Base-by-base conservation (phyloP, 306 rosid genomes). In the Bauhinia variegata region DNA sequence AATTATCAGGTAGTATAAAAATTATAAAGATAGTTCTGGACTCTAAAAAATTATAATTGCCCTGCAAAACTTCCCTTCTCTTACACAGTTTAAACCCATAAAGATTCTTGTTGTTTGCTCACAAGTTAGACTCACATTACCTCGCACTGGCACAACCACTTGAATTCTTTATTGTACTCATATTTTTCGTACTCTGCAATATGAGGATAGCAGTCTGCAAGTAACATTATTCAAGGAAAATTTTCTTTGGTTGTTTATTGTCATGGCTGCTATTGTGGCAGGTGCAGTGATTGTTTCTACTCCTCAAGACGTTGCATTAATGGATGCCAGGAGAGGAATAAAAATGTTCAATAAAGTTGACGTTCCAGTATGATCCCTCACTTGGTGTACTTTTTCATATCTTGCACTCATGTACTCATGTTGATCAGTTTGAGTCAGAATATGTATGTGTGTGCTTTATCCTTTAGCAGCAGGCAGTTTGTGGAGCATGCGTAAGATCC, bases 221-320 rank as follows among this genome's bases (percentile, higher is more conserved):
- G 28, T 23, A 23, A 2, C 28, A 23, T 23, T 2, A 23, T 23
- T 23, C 28, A 23, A 23, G 28, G 28, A 36, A 36, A 36, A 36
- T 31, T 42, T 63, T 62, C 67, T 65, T 58, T 47, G 47, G 30
- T 60, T 72, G 60, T 49, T 65, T 48, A 47, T 44, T 71, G 51
- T 59, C 57, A 47, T 44, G 55, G 57, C 36, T 68, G 69, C 71
- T 62, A 76, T 74, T 56, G 63, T 82, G 76, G 50, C 84, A 93
- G 99, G 99, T 72, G 99, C 89, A 11, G 58, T 93, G 80, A 88
- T 93, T 65, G 89, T 93, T 75, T 93, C 99, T 63, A 93, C 99
- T 11, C 99, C 97, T 77, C 99, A 90, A 75, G 99, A 93, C 83
- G 97, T 93, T 58, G 99, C 99, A 9, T 78, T 93, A 70, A 88